phyloP scores from a whole-genome alignment of 768 basidiomycete species.

The Baorangia bicolor region DNA sequence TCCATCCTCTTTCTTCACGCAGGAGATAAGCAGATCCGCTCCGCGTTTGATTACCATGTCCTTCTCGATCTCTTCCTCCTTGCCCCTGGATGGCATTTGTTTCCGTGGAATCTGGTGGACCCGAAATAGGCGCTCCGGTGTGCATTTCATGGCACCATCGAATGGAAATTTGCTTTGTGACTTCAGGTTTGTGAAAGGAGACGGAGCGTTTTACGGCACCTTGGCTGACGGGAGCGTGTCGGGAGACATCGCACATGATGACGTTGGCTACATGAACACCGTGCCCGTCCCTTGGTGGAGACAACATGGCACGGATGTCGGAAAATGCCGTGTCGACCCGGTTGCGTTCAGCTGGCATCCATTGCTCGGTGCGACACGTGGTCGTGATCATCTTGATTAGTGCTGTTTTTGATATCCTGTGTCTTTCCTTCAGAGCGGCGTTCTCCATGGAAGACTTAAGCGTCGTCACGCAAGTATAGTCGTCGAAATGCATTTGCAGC shows the following conservation, averaged over 20 bases:
- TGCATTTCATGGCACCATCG: conserved; percentile 12
- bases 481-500: conserved; percentile 34
- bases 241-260: conserved; percentile 26
- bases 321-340: conserved; percentile 22
- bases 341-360: conserved; percentile 26
- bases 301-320: conserved; percentile 20
- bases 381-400: conserved; percentile 21
- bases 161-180: conserved; percentile 19
- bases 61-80: conserved; percentile 6
- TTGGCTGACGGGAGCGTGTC: background rate
- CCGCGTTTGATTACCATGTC: conserved; percentile 17
- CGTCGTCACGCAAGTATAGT: conserved; percentile 41
- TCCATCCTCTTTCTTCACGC: conserved; percentile 8
- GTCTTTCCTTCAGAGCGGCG: conserved; percentile 13
- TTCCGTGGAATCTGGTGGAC: conserved; percentile 18
- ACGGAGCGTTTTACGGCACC: conserved; percentile 8
- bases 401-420: conserved; percentile 19
- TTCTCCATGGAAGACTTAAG: conserved; percentile 12
- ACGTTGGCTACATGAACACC: conserved; percentile 11
- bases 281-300: conserved; percentile 7
- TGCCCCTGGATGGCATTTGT: background rate
- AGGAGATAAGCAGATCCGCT: conserved; percentile 25
- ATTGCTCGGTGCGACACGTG: conserved; percentile 20
- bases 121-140: conserved; percentile 17
- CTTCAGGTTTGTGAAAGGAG: conserved; percentile 16